Evolutionary conservation across 345 rosid genomes (phyloP).

Genomic region (Tarenaya hassleriana): DNA sequence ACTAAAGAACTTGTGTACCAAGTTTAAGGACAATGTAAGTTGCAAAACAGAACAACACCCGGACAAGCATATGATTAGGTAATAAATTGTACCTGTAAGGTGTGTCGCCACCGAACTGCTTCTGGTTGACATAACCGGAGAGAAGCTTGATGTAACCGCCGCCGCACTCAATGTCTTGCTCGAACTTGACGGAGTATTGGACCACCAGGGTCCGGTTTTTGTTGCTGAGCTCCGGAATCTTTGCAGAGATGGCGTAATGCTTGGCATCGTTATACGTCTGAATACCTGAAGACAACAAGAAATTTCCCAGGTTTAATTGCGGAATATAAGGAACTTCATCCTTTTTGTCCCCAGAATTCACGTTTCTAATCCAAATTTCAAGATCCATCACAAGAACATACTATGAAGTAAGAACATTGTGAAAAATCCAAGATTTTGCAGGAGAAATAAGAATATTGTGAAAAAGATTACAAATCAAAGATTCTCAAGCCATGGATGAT

Average conservation of each 20-base stretch:
- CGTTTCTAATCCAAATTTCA: no score
- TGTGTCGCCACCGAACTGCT: constrained; percentile 96
- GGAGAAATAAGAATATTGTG: no score
- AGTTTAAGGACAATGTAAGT: no score
- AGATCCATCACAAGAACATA: no score
- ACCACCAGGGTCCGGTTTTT: constrained; percentile 70
- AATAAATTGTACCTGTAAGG: constrained; percentile 60
- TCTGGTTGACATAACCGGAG: constrained; percentile 93
- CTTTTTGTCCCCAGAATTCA: no score
- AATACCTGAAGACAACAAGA: constrained; percentile 44
- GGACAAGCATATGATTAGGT: no score
- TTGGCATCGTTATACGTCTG: constrained; percentile 85
- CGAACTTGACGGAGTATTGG: constrained; percentile 75
- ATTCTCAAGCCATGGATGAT: background rate
- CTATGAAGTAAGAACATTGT: no score
- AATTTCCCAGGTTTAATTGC: background rate
- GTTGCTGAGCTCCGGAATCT: constrained; percentile 86
- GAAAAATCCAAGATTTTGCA: no score
- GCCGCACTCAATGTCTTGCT: constrained; percentile 95
- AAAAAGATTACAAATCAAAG: background rate
- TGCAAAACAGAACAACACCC: no score
- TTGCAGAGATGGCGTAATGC: constrained; percentile 82
- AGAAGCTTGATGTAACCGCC: constrained; percentile 93
- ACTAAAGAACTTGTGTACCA: no score
- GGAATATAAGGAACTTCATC: background rate